Conservation (phyloP, 2,329 filamentous ascomycete species). For the Sclerotinia sclerotiorum region DNA sequence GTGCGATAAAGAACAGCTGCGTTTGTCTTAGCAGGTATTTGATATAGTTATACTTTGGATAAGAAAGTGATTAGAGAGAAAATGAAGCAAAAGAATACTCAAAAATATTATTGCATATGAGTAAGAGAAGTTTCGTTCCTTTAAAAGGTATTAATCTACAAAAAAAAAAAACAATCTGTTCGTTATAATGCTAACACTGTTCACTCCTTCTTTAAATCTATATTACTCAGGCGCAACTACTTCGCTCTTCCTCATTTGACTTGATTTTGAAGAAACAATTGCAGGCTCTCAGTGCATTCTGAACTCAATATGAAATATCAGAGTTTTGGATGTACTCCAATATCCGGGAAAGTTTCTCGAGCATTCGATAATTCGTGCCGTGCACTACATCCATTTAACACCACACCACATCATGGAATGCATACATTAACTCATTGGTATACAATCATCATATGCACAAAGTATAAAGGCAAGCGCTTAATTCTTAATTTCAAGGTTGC, state of each 20-base stretch:
- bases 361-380: neutral
- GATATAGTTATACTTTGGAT: neutral
- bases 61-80: neutral
- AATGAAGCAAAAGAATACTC: neutral
- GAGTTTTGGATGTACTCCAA: neutral
- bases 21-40: neutral
- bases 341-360: neutral
- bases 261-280: neutral
- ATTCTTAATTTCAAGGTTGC: neutral
- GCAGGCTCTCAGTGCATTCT: neutral
- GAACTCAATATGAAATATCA: neutral
- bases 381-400: neutral
- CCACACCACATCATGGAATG: neutral
- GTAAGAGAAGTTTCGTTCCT: too few relatives aligned
- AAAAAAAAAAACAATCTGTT: neutral
- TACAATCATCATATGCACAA: neutral
- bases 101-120: neutral
- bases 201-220: neutral
- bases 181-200: too few relatives aligned
- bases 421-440: neutral
- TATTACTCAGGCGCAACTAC: neutral
- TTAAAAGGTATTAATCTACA: neutral
- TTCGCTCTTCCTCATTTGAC: neutral
- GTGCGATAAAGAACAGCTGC: neutral
- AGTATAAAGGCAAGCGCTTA: neutral